phyloP scores from a whole-genome alignment of 2,329 filamentous ascomycete genomes.

The Neonectria ditissima region DNA sequence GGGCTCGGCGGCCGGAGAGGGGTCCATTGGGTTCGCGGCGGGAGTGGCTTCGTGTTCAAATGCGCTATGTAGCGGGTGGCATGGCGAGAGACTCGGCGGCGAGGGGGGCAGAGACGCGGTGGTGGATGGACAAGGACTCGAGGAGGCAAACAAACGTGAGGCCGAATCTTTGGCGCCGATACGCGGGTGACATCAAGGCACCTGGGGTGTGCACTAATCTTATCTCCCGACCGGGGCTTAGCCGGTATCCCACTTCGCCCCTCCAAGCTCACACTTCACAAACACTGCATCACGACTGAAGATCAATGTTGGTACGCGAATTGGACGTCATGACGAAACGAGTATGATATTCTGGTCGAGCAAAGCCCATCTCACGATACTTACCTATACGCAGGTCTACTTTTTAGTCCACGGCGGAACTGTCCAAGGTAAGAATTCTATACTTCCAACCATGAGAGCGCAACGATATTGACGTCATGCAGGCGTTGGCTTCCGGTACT shows the following conservation, averaged over 20 bases:
- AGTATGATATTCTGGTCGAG: slow-evolving; percentile 39
- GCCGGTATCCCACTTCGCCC: slow-evolving; percentile 21
- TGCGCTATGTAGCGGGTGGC: not conserved
- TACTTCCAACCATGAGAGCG: not conserved
- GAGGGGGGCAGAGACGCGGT: not conserved
- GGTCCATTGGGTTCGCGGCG: slow-evolving; percentile 36
- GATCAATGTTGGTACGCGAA: not conserved
- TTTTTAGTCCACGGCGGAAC: slow-evolving; percentile 72
- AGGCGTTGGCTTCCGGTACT: slow-evolving; percentile 69
- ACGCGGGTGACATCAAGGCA: slow-evolving; percentile 4
- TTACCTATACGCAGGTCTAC: slow-evolving; percentile 60
- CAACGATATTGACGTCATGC: slow-evolving; percentile 44
- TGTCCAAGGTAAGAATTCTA: slow-evolving; percentile 72
- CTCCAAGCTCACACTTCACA: not conserved
- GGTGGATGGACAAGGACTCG: not conserved
- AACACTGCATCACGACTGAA: slow-evolving; percentile 1
- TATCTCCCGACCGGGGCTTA: slow-evolving; percentile 21
- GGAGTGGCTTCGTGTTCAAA: slow-evolving; percentile 10
- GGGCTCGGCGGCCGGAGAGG: slow-evolving; percentile 37
- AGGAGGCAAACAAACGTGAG: not conserved
- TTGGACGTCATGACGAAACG: slow-evolving; percentile 49
- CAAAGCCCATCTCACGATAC: not conserved
- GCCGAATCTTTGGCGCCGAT: not conserved
- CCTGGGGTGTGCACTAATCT: slow-evolving; percentile 3
- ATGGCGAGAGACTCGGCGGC: slow-evolving; percentile 8